These are phyloP conservation scores for Gracilaria gracilis DNA, from an alignment of 23 red algal species.

Conservation along the genomic window DNA sequence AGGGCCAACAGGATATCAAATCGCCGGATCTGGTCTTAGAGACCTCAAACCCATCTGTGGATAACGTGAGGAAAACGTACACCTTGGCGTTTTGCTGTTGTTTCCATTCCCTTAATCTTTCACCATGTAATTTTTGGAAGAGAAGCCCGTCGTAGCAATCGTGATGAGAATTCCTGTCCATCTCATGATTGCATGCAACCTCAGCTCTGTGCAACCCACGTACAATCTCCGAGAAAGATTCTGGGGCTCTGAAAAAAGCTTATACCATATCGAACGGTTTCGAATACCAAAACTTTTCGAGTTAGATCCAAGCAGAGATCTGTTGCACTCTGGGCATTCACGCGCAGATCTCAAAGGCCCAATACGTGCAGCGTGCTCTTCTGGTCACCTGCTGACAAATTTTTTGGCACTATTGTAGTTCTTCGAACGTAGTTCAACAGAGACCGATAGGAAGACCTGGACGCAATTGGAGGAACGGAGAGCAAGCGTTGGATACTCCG, in stretches of 20 bases:
- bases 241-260: background rate
- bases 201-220: background rate
- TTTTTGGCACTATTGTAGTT: background rate
- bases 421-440: background rate
- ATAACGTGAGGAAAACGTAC: background rate
- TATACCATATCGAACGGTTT: background rate
- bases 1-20: background rate
- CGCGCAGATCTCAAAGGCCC: background rate
- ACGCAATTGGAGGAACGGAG: background rate
- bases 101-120: background rate
- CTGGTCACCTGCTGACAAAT: background rate
- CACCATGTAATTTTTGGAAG: background rate
- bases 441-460: background rate
- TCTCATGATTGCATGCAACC: background rate
- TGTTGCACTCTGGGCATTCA: background rate
- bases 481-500: background rate
- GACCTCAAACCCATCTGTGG: background rate
- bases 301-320: background rate
- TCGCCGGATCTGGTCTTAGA: background rate
- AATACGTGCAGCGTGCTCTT: background rate
- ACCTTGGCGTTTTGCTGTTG: background rate
- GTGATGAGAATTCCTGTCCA: background rate
- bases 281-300: background rate
- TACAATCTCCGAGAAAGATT: background rate
- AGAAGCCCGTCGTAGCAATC: background rate